A percentile compares a stretch with the other conserved stretches of the same genome.
Evolutionary conservation across 1,284 basidiomycete genomes (phyloP).

Genomic region (Cryptococcus wingfieldii): DNA sequence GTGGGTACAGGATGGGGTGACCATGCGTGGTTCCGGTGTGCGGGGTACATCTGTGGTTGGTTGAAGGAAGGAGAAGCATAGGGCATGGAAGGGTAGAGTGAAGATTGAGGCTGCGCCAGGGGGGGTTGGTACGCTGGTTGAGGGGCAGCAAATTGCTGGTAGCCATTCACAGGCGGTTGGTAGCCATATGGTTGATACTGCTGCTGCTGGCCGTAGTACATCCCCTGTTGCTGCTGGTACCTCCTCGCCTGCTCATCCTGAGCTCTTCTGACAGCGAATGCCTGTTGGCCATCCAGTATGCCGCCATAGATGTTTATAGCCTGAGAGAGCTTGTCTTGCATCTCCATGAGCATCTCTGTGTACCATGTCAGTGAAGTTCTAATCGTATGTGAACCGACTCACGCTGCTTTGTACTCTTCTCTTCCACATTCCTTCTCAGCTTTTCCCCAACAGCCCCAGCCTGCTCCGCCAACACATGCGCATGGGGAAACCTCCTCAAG

Average conservation of each 20-base stretch:
- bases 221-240: constrained; percentile 32
- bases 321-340: constrained; percentile 89
- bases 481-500: constrained; percentile 72
- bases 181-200: constrained; percentile 5
- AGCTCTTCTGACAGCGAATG: constrained; percentile 40
- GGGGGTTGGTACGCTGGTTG: not conserved
- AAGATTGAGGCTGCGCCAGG: not conserved
- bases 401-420: constrained; percentile 81
- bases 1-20: not conserved
- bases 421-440: constrained; percentile 76
- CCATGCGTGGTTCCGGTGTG: constrained; percentile 4
- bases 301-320: constrained; percentile 86
- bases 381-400: constrained; percentile 44
- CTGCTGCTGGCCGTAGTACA: constrained; percentile 12
- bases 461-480: constrained; percentile 77
- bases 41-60: constrained; percentile 58
- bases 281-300: constrained; percentile 71
- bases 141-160: not conserved
- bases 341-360: constrained; percentile 76
- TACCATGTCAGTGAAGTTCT: not conserved
- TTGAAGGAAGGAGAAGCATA: constrained; percentile 84
- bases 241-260: constrained; percentile 41
- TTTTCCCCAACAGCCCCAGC: constrained; percentile 77
- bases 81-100: not conserved
- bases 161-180: not conserved